Conservation (phyloP, 176 grass and related monocot species). For the Saccharum spontaneum region DNA sequence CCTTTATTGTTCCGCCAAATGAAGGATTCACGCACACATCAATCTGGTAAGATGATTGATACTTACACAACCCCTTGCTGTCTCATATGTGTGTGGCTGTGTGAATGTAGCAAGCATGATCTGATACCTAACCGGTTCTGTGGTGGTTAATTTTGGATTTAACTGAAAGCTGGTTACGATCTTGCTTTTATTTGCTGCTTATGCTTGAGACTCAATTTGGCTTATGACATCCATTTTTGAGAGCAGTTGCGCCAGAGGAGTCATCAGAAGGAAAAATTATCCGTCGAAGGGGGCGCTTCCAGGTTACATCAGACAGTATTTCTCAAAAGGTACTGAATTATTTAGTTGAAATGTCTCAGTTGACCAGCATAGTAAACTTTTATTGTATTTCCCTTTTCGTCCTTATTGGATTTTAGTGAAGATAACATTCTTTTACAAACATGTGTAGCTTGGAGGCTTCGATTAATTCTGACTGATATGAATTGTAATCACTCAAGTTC, state of each 20-base stretch:
- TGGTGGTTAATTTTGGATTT: neutral
- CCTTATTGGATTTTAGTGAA: neutral
- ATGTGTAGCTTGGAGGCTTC: neutral
- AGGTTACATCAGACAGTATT: slow-evolving; percentile 72
- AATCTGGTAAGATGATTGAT: slow-evolving; percentile 54
- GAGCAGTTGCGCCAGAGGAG: slow-evolving; percentile 50
- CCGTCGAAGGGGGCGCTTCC: slow-evolving; percentile 80
- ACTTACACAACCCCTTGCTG: neutral
- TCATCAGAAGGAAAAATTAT: slow-evolving; percentile 62
- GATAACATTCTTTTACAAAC: neutral
- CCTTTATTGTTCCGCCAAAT: slow-evolving; percentile 58
- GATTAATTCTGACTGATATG: neutral
- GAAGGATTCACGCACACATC: slow-evolving; percentile 53
- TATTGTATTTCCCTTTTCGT: slow-evolving; percentile 20
- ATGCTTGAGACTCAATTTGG: slow-evolving; percentile 26
- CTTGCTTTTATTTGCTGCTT: slow-evolving; percentile 7
- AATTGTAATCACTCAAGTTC: neutral
- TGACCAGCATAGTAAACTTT: neutral
- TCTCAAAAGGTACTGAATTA: slow-evolving; percentile 72
- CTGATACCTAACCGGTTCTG: neutral
- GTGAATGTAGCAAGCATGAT: slow-evolving; percentile 17
- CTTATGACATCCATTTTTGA: slow-evolving; percentile 24
- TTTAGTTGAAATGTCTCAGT: slow-evolving; percentile 1
- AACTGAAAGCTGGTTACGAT: neutral
- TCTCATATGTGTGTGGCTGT: neutral